These are phyloP conservation scores for Ceratobasidium sp. DNA, from an alignment of 1,284 basidiomycete genomes.

Conservation along the genomic window DNA sequence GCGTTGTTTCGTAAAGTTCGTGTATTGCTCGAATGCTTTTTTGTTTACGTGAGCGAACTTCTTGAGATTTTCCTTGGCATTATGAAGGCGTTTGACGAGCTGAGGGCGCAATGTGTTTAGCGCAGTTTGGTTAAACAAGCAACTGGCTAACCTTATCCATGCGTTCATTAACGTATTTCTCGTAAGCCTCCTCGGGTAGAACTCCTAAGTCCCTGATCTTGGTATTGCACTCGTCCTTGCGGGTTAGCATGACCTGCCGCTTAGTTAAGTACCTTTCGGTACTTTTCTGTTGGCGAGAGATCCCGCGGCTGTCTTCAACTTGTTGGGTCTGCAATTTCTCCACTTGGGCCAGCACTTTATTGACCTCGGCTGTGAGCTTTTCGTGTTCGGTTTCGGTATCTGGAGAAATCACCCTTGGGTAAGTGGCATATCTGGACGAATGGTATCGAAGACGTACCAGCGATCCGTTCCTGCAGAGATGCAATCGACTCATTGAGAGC, in stretches of 20 bases:
- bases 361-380: constrained; percentile 66
- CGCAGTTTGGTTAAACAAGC: background rate
- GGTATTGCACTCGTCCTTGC: constrained; percentile 92
- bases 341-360: constrained; percentile 67
- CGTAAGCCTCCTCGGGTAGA: constrained; percentile 95
- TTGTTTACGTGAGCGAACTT: constrained; percentile 99
- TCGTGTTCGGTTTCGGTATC: constrained; percentile 59
- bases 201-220: constrained; percentile 97
- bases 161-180: constrained; percentile 87
- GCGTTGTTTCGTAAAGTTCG: constrained; percentile 95
- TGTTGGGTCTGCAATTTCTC: constrained; percentile 85
- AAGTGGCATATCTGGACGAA: background rate
- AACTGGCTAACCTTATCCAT: constrained; percentile 71
- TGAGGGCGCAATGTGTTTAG: constrained; percentile 48
- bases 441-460: constrained; percentile 5
- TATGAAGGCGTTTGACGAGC: constrained; percentile 90
- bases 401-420: constrained; percentile 39
- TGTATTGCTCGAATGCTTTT: constrained; percentile 99
- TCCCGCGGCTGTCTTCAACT: constrained; percentile 81
- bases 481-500: constrained; percentile 70
- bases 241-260: constrained; percentile 78
- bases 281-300: constrained; percentile 90
- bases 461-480: constrained; percentile 51
- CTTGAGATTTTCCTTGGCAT: constrained; percentile 89
- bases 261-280: constrained; percentile 94